phyloP scores from a whole-genome alignment of 345 rosid genomes.

The Eutrema japonicum region DNA sequence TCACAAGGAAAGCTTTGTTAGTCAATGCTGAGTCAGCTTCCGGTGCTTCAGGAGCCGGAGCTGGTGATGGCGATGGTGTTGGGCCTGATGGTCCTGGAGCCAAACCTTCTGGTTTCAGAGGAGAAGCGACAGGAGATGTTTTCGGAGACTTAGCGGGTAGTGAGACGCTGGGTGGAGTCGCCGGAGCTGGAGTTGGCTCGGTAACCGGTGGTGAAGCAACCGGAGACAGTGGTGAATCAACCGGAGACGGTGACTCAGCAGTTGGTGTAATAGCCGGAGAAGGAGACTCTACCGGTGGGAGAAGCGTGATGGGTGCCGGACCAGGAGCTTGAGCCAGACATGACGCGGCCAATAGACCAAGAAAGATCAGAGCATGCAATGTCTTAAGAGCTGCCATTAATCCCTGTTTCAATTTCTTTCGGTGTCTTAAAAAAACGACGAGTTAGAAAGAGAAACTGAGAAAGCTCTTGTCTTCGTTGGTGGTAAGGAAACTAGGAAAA shows the following conservation, averaged over 20 bases:
- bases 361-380: constrained; percentile 56
- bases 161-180: constrained; percentile 34
- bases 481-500: constrained; percentile 6
- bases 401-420: constrained; percentile 29
- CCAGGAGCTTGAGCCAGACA: constrained; percentile 67
- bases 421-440: background rate
- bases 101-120: constrained; percentile 31
- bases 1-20: constrained; percentile 52
- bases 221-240: constrained; percentile 26
- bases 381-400: constrained; percentile 51
- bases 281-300: constrained; percentile 46
- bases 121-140: constrained; percentile 39
- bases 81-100: constrained; percentile 38
- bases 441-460: constrained; percentile 26
- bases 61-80: constrained; percentile 37
- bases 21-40: constrained; percentile 39
- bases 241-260: constrained; percentile 28
- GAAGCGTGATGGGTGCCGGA: constrained; percentile 32
- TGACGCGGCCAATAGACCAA: constrained; percentile 69
- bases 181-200: constrained; percentile 36
- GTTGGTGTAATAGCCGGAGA: constrained; percentile 49
- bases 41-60: constrained; percentile 11
- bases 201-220: constrained; percentile 30
- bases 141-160: constrained; percentile 22
- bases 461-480: constrained; percentile 37